Evolutionary conservation across 331 rosid genomes (phyloP).

Genomic region (Pyrus hybrid): DNA sequence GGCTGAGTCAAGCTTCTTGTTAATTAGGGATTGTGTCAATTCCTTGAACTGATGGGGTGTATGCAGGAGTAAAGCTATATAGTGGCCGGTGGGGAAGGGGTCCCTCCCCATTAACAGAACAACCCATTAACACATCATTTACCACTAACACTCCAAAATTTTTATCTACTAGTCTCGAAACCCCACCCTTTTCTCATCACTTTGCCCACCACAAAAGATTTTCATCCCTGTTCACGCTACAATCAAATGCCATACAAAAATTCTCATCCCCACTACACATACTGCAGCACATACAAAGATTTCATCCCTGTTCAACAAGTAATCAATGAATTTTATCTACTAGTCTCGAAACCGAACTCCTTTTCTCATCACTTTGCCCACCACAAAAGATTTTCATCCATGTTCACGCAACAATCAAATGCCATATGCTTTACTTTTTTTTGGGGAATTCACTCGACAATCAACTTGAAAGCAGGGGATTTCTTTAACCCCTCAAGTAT

Average conservation of each 20-base stretch:
- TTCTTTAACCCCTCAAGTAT: too few relatives aligned
- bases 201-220: background rate
- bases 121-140: background rate
- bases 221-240: background rate
- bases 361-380: background rate
- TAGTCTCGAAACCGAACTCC: background rate
- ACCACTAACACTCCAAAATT: background rate
- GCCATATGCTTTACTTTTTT: too few relatives aligned
- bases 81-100: too few relatives aligned
- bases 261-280: background rate
- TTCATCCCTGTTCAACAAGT: background rate
- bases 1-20: background rate
- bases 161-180: background rate
- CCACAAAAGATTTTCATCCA: background rate
- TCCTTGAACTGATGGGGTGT: background rate
- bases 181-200: background rate
- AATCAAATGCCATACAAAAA: background rate
- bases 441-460: too few relatives aligned
- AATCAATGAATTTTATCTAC: background rate
- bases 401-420: background rate
- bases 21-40: background rate
- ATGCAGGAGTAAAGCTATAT: background rate
- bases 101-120: background rate
- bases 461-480: too few relatives aligned
- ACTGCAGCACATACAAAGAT: background rate